Conservation (phyloP, 139 green algal genomes). For the Edaphochlamys debaryana region DNA sequence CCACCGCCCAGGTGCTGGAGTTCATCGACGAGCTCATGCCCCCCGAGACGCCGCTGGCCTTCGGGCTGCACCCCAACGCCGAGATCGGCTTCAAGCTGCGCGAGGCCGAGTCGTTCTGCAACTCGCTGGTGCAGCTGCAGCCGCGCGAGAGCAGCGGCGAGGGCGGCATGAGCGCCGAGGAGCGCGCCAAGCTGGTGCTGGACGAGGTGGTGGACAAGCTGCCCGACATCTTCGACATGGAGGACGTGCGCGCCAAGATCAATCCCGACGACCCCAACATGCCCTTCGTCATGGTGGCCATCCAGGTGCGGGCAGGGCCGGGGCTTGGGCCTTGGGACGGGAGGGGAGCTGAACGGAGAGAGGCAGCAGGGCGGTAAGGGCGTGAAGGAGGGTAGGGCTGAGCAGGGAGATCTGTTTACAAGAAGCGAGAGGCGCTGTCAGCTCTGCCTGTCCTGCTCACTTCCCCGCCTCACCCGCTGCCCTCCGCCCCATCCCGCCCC, state of each 20-base stretch:
- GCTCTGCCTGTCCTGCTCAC: too few relatives aligned
- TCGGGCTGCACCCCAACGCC: conserved; percentile 93
- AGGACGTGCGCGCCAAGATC: conserved; percentile 85
- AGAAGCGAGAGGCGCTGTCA: too few relatives aligned
- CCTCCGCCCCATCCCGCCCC: too few relatives aligned
- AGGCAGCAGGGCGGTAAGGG: too few relatives aligned
- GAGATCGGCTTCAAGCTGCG: conserved; percentile 93
- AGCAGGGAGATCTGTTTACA: too few relatives aligned
- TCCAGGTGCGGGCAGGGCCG: conserved; percentile 69
- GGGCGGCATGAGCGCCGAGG: conserved; percentile 77
- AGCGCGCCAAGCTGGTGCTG: conserved; percentile 88
- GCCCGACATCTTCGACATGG: conserved; percentile 86
- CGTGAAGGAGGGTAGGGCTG: too few relatives aligned
- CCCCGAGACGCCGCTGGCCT: conserved; percentile 82
- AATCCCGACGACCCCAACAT: conserved; percentile 84
- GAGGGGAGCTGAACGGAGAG: neutral
- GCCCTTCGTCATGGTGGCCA: conserved; percentile 92
- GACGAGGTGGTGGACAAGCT: conserved; percentile 87
- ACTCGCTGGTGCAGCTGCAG: conserved; percentile 77
- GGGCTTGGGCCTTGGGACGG: neutral
- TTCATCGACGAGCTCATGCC: conserved; percentile 86
- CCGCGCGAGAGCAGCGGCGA: conserved; percentile 73
- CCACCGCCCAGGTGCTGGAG: conserved; percentile 71
- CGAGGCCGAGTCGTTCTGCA: conserved; percentile 86
- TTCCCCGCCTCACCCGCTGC: too few relatives aligned